Evolutionary conservation across 805 yeast genomes (phyloP).

Genomic region (Candida dendrica): DNA sequence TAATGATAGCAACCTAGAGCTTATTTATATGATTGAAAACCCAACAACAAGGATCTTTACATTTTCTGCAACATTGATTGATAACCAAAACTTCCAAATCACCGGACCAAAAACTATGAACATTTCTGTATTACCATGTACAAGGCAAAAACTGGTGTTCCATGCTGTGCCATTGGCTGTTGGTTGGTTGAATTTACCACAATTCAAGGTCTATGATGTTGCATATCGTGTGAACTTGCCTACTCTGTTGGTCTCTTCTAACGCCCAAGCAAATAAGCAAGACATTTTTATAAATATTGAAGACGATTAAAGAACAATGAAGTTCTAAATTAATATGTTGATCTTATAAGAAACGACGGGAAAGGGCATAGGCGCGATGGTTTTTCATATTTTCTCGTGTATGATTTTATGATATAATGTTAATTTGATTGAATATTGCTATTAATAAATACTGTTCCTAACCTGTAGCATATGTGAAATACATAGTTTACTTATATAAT

Average conservation of each 20-base stretch:
- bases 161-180: conserved; percentile 14
- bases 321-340: too few species aligned
- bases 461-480: too few species aligned
- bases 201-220: conserved; percentile 58
- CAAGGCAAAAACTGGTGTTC: conserved; percentile 37
- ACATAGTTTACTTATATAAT: too few species aligned
- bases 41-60: conserved; percentile 67
- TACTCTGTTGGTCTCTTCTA: conserved; percentile 33
- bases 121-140: conserved; percentile 48
- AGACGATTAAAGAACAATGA: background rate
- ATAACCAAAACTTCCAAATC: conserved; percentile 28
- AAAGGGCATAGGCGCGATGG: too few species aligned
- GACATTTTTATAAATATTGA: conserved; percentile 14
- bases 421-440: too few species aligned
- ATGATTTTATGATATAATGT: too few species aligned
- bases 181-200: conserved; percentile 43
- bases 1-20: conserved; percentile 17
- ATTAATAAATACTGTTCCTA: too few species aligned
- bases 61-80: conserved; percentile 42
- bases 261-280: conserved; percentile 20
- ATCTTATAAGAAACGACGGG: too few species aligned
- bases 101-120: conserved; percentile 25
- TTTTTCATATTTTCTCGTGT: too few species aligned
- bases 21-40: conserved; percentile 58
- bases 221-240: conserved; percentile 60